phyloP scores from a whole-genome alignment of 1,284 basidiomycete species.

The Ceratobasidium sp. region DNA sequence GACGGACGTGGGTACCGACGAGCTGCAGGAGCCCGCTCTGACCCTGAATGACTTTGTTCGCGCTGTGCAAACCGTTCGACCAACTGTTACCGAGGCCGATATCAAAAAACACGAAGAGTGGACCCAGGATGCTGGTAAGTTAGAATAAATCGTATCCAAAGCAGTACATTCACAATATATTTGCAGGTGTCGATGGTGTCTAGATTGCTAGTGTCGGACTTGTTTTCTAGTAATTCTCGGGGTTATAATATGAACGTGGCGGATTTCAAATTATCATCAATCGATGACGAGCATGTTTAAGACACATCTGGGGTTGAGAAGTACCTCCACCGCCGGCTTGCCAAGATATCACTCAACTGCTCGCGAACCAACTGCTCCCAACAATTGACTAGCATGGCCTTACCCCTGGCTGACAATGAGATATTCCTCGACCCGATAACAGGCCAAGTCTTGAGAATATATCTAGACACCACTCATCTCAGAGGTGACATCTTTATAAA shows the following conservation, averaged over 20 bases:
- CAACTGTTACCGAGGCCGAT: conserved; percentile 91
- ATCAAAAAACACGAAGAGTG: conserved; percentile 93
- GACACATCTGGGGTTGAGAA: conserved; percentile 1
- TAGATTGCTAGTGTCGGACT: not conserved
- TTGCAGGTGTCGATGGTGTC: conserved; percentile 36
- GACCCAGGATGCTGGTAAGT: conserved; percentile 83
- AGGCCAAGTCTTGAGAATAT: conserved; percentile 17
- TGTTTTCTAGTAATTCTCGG: conserved; percentile 22
- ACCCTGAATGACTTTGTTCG: conserved; percentile 87
- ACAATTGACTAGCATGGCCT: not conserved
- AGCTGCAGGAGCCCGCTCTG: conserved; percentile 88
- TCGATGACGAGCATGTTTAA: conserved; percentile 5
- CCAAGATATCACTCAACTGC: too few species aligned
- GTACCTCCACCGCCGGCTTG: conserved; percentile 8
- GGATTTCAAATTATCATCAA: conserved; percentile 5
- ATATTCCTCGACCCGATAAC: conserved; percentile 28
- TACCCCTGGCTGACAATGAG: not conserved
- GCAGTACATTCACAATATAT: not conserved
- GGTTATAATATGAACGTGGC: conserved; percentile 28
- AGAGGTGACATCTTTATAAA: not conserved
- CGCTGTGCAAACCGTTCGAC: conserved; percentile 83
- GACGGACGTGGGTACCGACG: conserved; percentile 92
- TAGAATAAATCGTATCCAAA: not conserved
- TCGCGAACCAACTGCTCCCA: not conserved
- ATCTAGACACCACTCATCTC: conserved; percentile 24